These are phyloP conservation scores for Sanghuangporus sanghuang DNA, from an alignment of 1,284 basidiomycete genomes.

Conservation along the genomic window DNA sequence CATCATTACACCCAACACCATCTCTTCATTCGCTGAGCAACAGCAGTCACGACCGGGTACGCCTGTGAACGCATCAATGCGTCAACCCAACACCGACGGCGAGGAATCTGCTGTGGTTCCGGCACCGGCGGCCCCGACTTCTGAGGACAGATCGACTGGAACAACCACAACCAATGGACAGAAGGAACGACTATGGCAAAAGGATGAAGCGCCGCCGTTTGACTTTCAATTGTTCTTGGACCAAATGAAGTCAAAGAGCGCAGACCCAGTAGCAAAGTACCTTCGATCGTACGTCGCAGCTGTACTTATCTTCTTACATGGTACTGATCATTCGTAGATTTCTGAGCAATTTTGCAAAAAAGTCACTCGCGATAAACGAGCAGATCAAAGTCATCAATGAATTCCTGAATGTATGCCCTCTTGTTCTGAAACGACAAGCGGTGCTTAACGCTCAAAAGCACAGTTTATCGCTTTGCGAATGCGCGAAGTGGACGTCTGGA, in stretches of 20 bases:
- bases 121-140: neutral
- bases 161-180: neutral
- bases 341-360: conserved; percentile 85
- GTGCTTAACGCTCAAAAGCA: conserved; percentile 11
- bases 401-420: conserved; percentile 71
- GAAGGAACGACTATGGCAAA: conserved; percentile 20
- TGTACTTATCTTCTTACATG: conserved; percentile 7
- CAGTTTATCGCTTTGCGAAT: conserved; percentile 88
- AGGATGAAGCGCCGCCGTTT: conserved; percentile 46
- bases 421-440: conserved; percentile 10
- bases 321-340: conserved; percentile 49
- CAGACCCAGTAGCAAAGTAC: conserved; percentile 89
- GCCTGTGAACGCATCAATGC: neutral
- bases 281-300: conserved; percentile 71
- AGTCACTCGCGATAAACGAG: conserved; percentile 83
- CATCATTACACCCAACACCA: conserved; percentile 47
- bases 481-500: conserved; percentile 83
- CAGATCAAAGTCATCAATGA: conserved; percentile 93
- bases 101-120: neutral
- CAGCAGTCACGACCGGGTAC: conserved; percentile 29
- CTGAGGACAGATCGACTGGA: neutral
- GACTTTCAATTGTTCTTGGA: conserved; percentile 88
- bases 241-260: conserved; percentile 80
- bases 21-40: conserved; percentile 50
- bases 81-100: neutral